Evolutionary conservation across 164 flowering plant genomes (phyloP).

Genomic region (Platanus orientalis): DNA sequence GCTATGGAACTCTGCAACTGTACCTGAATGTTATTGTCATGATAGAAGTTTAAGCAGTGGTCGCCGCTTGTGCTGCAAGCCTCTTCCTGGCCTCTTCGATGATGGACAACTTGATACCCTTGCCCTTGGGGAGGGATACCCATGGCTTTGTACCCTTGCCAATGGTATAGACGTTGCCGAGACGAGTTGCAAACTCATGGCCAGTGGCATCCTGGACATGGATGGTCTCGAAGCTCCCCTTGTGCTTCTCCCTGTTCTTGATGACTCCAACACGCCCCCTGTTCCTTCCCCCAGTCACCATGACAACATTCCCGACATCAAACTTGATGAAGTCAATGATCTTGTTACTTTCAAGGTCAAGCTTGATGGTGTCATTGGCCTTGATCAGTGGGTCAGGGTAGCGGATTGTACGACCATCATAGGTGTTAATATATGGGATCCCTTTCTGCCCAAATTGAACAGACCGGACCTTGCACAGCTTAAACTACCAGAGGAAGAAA

Average conservation of each 20-base stretch:
- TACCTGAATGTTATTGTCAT: neutral
- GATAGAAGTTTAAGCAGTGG: constrained; percentile 26
- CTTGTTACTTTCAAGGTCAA: constrained; percentile 67
- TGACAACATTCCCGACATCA: constrained; percentile 84
- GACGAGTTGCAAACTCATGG: constrained; percentile 77
- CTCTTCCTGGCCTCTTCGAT: constrained; percentile 62
- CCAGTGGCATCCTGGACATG: constrained; percentile 70
- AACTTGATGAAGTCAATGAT: constrained; percentile 75
- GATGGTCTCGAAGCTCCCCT: constrained; percentile 80
- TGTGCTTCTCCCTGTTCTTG: constrained; percentile 81
- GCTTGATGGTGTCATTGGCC: constrained; percentile 82
- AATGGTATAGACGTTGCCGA: constrained; percentile 65
- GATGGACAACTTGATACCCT: constrained; percentile 62
- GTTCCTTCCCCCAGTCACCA: constrained; percentile 91
- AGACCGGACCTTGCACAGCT: constrained; percentile 74
- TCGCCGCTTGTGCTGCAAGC: constrained; percentile 37
- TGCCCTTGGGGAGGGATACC: constrained; percentile 67
- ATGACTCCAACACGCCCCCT: constrained; percentile 78
- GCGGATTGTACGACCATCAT: constrained; percentile 85
- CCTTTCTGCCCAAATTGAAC: constrained; percentile 76
- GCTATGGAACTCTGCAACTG: constrained; percentile 4
- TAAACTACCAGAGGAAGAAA: constrained; percentile 43
- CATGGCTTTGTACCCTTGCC: constrained; percentile 68
- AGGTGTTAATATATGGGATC: constrained; percentile 76
- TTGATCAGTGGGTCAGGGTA: constrained; percentile 84